These are phyloP conservation scores for Lactarius sp. DNA, from an alignment of 768 basidiomycete genomes.

Conservation along the genomic window DNA sequence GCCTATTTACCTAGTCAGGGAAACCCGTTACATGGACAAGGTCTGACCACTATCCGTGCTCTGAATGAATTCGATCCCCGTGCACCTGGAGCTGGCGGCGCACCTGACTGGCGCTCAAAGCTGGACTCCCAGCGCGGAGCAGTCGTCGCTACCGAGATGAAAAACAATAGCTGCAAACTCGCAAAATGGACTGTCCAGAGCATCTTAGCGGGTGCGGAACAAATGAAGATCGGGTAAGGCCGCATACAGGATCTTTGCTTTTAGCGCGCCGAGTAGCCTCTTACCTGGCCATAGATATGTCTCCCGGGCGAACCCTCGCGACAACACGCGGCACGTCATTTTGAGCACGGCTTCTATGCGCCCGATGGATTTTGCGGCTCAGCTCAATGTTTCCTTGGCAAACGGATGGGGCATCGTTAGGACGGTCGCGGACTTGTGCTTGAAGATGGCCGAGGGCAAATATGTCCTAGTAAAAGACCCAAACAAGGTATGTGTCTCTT, in stretches of 20 bases:
- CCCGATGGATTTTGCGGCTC: slow-evolving; percentile 88
- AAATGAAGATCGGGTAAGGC: slow-evolving; percentile 94
- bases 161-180: slow-evolving; percentile 97
- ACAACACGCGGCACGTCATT: slow-evolving; percentile 93
- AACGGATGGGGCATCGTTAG: slow-evolving; percentile 99
- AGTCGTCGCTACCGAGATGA: slow-evolving; percentile 99
- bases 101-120: slow-evolving; percentile 98
- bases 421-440: slow-evolving; percentile 87
- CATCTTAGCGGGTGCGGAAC: slow-evolving; percentile 89
- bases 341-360: slow-evolving; percentile 93
- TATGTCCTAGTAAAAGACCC: slow-evolving; percentile 97
- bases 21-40: slow-evolving; percentile 62
- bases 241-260: not conserved
- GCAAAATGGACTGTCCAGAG: slow-evolving; percentile 97
- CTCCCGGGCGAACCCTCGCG: slow-evolving; percentile 88
- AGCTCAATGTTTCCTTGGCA: slow-evolving; percentile 89
- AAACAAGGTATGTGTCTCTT: slow-evolving; percentile 67
- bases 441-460: slow-evolving; percentile 98
- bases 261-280: slow-evolving; percentile 7
- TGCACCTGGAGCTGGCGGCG: slow-evolving; percentile 84
- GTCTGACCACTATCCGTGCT: slow-evolving; percentile 86
- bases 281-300: slow-evolving; percentile 62
- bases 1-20: slow-evolving; percentile 66
- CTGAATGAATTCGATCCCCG: slow-evolving; percentile 96
- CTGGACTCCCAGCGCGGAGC: slow-evolving; percentile 95